These are phyloP conservation scores for Acanthamoeba castellanii DNA, from an alignment of 208 protist genomes.

Conservation along the genomic window DNA sequence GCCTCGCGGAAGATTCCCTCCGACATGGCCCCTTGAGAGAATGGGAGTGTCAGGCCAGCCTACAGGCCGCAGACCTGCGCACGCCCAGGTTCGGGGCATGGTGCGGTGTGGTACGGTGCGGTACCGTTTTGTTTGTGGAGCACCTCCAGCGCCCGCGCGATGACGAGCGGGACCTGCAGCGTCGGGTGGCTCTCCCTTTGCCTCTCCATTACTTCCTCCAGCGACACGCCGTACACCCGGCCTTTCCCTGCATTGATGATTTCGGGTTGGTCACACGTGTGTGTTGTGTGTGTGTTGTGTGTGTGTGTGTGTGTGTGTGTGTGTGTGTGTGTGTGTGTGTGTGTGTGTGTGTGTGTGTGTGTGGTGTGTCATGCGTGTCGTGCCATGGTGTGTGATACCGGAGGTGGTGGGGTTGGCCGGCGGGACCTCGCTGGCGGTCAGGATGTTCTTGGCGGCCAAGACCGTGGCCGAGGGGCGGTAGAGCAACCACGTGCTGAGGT, in stretches of 20 bases:
- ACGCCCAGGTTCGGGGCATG: too few relatives aligned
- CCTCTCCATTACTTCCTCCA: background rate
- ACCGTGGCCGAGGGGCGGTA: constrained; percentile 28
- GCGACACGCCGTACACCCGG: background rate
- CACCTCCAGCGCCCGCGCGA: background rate
- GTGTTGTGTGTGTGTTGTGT: too few relatives aligned
- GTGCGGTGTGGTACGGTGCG: too few relatives aligned
- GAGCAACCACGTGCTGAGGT: constrained; percentile 34
- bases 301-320: too few relatives aligned
- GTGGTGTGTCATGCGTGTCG: background rate
- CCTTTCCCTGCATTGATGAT: background rate
- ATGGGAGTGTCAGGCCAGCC: too few relatives aligned
- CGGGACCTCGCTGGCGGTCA: background rate
- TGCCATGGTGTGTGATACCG: too few relatives aligned
- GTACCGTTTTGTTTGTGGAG: constrained; percentile 4
- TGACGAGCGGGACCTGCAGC: background rate
- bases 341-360: background rate
- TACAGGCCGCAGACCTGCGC: too few relatives aligned
- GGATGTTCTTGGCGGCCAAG: constrained; percentile 31
- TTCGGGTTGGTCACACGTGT: background rate
- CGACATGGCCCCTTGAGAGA: background rate
- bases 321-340: too few relatives aligned
- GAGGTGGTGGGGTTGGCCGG: background rate
- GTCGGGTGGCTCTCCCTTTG: background rate
- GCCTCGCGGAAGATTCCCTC: constrained; percentile 41